Evolutionary conservation across 352 stramenopile species (phyloP).

Genomic region (Phytopythium mirpurense): DNA sequence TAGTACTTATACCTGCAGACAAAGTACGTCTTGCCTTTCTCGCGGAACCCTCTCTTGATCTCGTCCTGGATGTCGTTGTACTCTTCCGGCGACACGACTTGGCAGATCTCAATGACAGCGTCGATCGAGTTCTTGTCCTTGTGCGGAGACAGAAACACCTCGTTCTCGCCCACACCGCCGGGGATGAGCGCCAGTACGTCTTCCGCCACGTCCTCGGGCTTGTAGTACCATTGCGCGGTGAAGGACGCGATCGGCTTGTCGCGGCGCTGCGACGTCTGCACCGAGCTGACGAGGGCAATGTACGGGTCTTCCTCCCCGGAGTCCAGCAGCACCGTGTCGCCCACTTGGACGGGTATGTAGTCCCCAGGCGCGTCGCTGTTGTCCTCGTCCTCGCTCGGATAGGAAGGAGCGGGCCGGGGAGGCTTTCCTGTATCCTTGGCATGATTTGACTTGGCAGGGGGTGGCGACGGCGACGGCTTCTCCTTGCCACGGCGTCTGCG

Average conservation of each 20-base stretch:
- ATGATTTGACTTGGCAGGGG: slow-evolving; percentile 7
- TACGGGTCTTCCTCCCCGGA: slow-evolving; percentile 65
- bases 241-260: slow-evolving; percentile 44
- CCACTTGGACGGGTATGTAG: slow-evolving; percentile 62
- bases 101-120: slow-evolving; percentile 66
- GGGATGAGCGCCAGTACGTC: slow-evolving; percentile 57
- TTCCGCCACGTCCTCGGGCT: slow-evolving; percentile 61
- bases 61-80: slow-evolving; percentile 68
- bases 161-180: slow-evolving; percentile 52
- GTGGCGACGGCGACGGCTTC: not conserved
- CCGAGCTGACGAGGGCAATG: slow-evolving; percentile 67
- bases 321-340: slow-evolving; percentile 76
- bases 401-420: slow-evolving; percentile 5
- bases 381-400: slow-evolving; percentile 28
- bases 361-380: slow-evolving; percentile 44
- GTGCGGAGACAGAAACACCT: slow-evolving; percentile 82
- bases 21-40: slow-evolving; percentile 56
- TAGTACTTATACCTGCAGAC: slow-evolving; percentile 85
- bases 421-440: slow-evolving; percentile 11
- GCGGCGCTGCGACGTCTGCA: slow-evolving; percentile 56
- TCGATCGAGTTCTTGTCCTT: slow-evolving; percentile 84
- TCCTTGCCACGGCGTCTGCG: slow-evolving; percentile 14
- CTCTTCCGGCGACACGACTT: slow-evolving; percentile 69
- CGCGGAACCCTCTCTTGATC: slow-evolving; percentile 63
- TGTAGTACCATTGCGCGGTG: slow-evolving; percentile 85